Conservation (phyloP, 306 rosid genomes). For the Quercus berberidifolia region DNA sequence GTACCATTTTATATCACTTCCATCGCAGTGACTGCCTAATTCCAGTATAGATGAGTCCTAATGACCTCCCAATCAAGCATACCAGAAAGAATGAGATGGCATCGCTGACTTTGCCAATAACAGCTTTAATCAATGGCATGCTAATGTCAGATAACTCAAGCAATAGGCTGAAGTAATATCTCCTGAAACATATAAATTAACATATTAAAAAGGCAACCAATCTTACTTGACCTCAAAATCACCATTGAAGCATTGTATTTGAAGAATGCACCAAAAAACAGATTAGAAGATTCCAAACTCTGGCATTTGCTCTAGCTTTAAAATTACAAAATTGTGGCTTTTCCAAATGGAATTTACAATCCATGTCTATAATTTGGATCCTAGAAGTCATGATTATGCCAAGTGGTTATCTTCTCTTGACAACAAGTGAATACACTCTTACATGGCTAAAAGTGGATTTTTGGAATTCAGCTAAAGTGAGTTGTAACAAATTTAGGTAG, state of each 20-base stretch:
- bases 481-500: too few species aligned
- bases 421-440: too few species aligned
- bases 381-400: too few species aligned
- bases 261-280: not conserved
- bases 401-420: too few species aligned
- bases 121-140: constrained; percentile 66
- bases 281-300: not conserved
- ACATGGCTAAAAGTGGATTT: too few species aligned
- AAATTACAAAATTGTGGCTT: not conserved
- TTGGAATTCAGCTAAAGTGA: too few species aligned
- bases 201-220: constrained; percentile 10
- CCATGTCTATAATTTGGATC: not conserved
- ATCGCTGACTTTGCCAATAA: constrained; percentile 66
- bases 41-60: constrained; percentile 92
- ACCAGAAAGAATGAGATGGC: constrained; percentile 81
- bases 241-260: not conserved
- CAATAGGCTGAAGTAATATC: constrained; percentile 87
- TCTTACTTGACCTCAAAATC: not conserved
- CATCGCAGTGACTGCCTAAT: constrained; percentile 83
- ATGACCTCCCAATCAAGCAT: constrained; percentile 84
- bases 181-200: constrained; percentile 49
- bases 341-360: not conserved
- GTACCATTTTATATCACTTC: constrained; percentile 52
- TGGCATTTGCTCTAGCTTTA: not conserved
- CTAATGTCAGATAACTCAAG: constrained; percentile 87